Conservation (phyloP, 2,329 filamentous ascomycete genomes). For the Blumeria hordei region DNA sequence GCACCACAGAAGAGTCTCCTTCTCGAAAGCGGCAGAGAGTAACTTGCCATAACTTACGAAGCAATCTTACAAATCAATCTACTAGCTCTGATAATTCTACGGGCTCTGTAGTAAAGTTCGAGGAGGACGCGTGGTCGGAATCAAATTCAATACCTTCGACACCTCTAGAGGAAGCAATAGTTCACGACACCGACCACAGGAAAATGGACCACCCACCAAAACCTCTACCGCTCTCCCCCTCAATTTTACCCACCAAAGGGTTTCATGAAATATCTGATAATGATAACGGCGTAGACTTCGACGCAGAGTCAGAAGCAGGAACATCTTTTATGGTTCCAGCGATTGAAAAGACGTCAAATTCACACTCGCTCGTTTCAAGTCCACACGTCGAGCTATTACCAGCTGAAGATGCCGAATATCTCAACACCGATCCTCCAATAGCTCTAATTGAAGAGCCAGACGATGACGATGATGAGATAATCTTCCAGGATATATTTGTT, state of each 20-base stretch:
- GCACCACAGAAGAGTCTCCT: conserved; percentile 19
- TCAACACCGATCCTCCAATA: conserved; percentile 9
- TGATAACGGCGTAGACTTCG: conserved; percentile 8
- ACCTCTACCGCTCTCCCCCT: conserved; percentile 22
- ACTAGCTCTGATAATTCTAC: conserved; percentile 5
- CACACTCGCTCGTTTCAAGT: conserved; percentile 12
- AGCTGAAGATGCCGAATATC: conserved; percentile 11
- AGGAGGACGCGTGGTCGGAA: conserved; percentile 11
- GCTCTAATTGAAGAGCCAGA: conserved; percentile 12
- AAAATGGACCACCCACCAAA: conserved; percentile 23
- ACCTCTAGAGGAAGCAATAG: conserved; percentile 23
- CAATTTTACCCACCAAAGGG: conserved; percentile 15
- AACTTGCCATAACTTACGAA: conserved; percentile 29
- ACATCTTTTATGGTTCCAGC: conserved; percentile 10
- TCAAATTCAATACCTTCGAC: conserved; percentile 14
- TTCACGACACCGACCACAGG: conserved; percentile 35
- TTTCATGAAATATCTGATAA: conserved; percentile 11
- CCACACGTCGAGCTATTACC: conserved; percentile 13
- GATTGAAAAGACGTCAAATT: conserved; percentile 13
- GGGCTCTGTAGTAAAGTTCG: conserved; percentile 4
- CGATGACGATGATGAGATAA: conserved; percentile 12
- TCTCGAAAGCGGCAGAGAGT: conserved; percentile 37
- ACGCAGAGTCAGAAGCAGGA: conserved; percentile 14
- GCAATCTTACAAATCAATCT: conserved; percentile 23
- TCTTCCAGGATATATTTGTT: conserved; percentile 19